Evolutionary conservation across 108 stramenopile species (phyloP), one percentile per base, ranked within the genome.

Genomic region (Conticribra guillardii): DNA sequence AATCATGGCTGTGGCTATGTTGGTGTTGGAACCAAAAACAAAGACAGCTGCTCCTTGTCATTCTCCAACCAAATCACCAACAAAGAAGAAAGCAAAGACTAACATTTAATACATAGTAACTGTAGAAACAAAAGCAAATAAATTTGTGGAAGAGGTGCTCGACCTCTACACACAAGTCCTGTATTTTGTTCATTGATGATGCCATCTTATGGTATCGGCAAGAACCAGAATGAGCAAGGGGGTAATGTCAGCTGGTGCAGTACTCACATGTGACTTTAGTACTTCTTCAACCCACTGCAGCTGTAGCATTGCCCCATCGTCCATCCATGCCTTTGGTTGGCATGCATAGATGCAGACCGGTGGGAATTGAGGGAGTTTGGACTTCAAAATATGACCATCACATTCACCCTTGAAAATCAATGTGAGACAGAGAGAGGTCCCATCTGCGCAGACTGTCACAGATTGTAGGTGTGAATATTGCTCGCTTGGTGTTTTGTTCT

Each of bases 161-260:
- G 19, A n/a, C n/a, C n/a, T n/a, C n/a, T n/a, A n/a, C n/a, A n/a
- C n/a, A n/a, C n/a, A n/a, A n/a, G n/a, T n/a, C n/a, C n/a, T n/a
- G n/a, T n/a, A n/a, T n/a, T n/a, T n/a, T n/a, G n/a, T n/a, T n/a
- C n/a, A 73, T 52, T 37, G 64, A 48, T 2, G 23, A 54, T n/a
- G n/a, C 71, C 62, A 73, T 73, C 62, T 54, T 63, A 32, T 73
- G 71, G 34, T 48, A 63, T 3, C 27, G 50, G 33, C 64, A 73
- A 0, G 61, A 53, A 41, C 64, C 62, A 64, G 34, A 24, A 73
- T 37, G 0, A 73, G 23, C 4, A 64, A 30, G 1, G 71, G 71
- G 54, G 33, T 3, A 3, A 73, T 34, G 1, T 50, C 52, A 53
- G 28, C 5, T 14, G 61, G 63, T 41, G 50, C 49, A 19, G 16